Evolutionary conservation across 2,329 filamentous ascomycete species (phyloP), one percentile per base, ranked within the genome.

Genomic region (Colletotrichum zoysiae): DNA sequence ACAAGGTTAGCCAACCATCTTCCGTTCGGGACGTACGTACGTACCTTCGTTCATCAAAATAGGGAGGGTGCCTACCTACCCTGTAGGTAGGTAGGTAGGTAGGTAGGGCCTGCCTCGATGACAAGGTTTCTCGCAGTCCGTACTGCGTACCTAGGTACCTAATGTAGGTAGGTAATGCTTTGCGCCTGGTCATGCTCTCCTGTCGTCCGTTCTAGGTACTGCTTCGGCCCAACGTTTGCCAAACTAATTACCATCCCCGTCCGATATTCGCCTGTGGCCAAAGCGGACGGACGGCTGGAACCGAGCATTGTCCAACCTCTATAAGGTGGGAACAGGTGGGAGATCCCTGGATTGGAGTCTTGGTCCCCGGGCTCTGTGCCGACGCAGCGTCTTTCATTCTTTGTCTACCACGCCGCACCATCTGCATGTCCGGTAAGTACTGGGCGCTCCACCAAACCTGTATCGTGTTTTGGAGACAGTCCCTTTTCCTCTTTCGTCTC

Each of bases 311-410:
- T 20, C 8, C 18, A 38, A 20, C 30, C 26, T 48, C 26, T n/a
- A 9, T 14, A 14, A 18, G 26, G 7, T 26, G 26, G 42, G 2
- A 20, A 35, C 18, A 6, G 6, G 42, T 20, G 5, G 20, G 44
- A 46, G 18, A 16, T 42, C 35, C 8, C 46, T 51, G n/a, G 40
- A 9, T 35, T 30, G n/a, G 60, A 62, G 60, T 40, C n/a, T 38
- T 33, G n/a, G 26, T 26, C 18, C 35, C 42, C 12, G 11, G 30
- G 8, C 16, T 12, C 40, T n/a, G 46, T 33, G 30, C n/a, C 26
- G 51, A 67, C 12, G 64, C 68, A 58, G 57, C 57, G 57, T 58
- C 64, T 71, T 63, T 58, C n/a, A n/a, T n/a, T n/a, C 64, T 71
- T 57, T 56, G 48, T 51, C 7, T 26, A 16, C 42, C 38, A 35